These are phyloP conservation scores for Fraxinus baroniana DNA, from an alignment of 305 asterid genomes.

Conservation along the genomic window DNA sequence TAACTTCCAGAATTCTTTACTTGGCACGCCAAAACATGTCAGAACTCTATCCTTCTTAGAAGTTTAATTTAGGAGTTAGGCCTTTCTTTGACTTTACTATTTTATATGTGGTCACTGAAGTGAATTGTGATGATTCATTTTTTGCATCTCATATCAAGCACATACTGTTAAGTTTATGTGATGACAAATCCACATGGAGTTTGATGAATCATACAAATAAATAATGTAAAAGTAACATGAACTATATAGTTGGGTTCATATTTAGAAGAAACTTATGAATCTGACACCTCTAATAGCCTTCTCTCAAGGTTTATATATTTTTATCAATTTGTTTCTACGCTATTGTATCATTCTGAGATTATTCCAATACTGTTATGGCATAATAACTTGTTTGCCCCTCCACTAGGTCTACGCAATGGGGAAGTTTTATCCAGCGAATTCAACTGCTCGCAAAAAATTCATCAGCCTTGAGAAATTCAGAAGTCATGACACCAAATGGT, in stretches of 20 bases:
- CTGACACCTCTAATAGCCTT: not conserved
- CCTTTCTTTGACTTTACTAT: not conserved
- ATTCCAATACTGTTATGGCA: not conserved
- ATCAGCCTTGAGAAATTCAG: slow-evolving; percentile 60
- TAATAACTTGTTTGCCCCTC: slow-evolving; percentile 16
- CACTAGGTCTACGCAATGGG: slow-evolving; percentile 70
- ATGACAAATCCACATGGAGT: not conserved
- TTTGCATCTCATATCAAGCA: not conserved
- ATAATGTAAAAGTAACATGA: not conserved
- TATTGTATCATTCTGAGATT: not conserved
- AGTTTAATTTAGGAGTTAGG: slow-evolving; percentile 15
- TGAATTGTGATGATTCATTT: not conserved
- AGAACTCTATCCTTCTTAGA: slow-evolving; percentile 45
- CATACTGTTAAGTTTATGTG: not conserved
- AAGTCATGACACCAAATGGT: slow-evolving; percentile 41
- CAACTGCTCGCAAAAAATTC: slow-evolving; percentile 70
- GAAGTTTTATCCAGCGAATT: slow-evolving; percentile 53
- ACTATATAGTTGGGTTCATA: not conserved
- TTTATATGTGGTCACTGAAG: not conserved
- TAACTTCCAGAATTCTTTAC: slow-evolving; percentile 78
- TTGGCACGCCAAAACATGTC: slow-evolving; percentile 94
- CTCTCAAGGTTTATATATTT: not conserved
- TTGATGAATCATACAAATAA: slow-evolving; percentile 7
- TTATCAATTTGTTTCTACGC: not conserved
- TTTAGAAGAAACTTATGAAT: not conserved